Conservation (phyloP, 768 basidiomycete genomes). For the Suillus cothurnatus region DNA sequence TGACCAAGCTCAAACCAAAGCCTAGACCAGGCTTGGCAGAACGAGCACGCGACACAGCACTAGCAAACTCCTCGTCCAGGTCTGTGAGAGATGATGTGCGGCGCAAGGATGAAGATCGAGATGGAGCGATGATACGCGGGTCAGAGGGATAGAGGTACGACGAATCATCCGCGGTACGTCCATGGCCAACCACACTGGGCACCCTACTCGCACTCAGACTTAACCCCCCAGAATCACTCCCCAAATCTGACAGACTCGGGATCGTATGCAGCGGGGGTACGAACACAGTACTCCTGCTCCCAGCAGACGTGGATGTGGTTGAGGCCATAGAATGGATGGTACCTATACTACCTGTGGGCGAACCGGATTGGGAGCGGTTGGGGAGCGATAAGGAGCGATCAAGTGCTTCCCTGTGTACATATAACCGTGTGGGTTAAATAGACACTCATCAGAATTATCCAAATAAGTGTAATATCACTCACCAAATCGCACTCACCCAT, state of each 20-base stretch:
- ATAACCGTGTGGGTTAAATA: neutral
- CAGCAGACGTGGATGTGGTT: slow-evolving; percentile 41
- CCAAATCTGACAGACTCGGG: slow-evolving; percentile 69
- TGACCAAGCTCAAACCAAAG: slow-evolving; percentile 44
- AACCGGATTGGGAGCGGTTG: slow-evolving; percentile 43
- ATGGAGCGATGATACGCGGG: slow-evolving; percentile 70
- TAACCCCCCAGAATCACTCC: neutral
- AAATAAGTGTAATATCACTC: slow-evolving; percentile 25
- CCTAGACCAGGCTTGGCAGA: slow-evolving; percentile 44
- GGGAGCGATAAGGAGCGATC: slow-evolving; percentile 61
- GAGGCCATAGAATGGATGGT: slow-evolving; percentile 63
- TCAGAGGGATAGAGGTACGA: slow-evolving; percentile 75
- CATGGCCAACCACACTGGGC: slow-evolving; percentile 7
- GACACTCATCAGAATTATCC: neutral
- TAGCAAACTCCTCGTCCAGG: slow-evolving; percentile 61
- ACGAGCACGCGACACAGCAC: slow-evolving; percentile 44
- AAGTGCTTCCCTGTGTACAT: slow-evolving; percentile 67
- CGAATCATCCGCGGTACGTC: slow-evolving; percentile 67
- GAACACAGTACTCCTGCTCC: slow-evolving; percentile 75
- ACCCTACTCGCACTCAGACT: neutral
- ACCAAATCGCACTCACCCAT: slow-evolving; percentile 94
- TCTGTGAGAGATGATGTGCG: slow-evolving; percentile 79
- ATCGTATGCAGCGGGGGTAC: slow-evolving; percentile 74
- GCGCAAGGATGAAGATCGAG: slow-evolving; percentile 56
- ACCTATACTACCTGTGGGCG: slow-evolving; percentile 61